Evolutionary conservation across 192 early-diverging fungal species (phyloP).

Genomic region (Coemansia guatemalensis): DNA sequence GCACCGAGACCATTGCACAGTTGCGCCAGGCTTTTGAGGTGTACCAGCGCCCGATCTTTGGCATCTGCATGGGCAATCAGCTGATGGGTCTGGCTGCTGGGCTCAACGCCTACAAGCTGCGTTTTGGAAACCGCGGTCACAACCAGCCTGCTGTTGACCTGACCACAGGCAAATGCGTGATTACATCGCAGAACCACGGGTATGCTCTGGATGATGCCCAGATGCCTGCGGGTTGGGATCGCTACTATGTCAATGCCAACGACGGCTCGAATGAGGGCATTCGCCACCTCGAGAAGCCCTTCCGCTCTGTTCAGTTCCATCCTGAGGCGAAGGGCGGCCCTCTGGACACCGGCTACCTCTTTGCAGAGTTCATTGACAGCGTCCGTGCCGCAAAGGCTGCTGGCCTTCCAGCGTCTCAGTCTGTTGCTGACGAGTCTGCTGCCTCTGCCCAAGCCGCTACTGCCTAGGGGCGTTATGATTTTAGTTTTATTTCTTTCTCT

Average conservation of each 20-base stretch:
- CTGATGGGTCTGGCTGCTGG: conserved; percentile 90
- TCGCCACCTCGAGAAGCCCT: conserved; percentile 68
- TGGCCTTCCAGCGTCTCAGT: conserved; percentile 8
- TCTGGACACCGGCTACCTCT: conserved; percentile 87
- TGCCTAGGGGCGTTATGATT: conserved; percentile 48
- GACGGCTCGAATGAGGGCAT: conserved; percentile 96
- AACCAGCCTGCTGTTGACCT: conserved; percentile 90
- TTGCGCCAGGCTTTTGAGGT: conserved; percentile 60
- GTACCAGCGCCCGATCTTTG: conserved; percentile 83
- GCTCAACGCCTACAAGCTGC: conserved; percentile 81
- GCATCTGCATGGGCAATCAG: conserved; percentile 97
- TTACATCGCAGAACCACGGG: conserved; percentile 97
- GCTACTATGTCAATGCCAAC: conserved; percentile 93
- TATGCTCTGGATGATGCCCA: conserved; percentile 72
- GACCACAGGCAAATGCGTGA: conserved; percentile 74
- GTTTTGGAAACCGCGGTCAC: conserved; percentile 94
- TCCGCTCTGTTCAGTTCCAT: conserved; percentile 91
- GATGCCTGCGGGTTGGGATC: conserved; percentile 72
- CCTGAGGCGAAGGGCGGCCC: conserved; percentile 95
- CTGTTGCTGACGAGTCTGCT: not conserved
- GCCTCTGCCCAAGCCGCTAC: conserved; percentile 13
- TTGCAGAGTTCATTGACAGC: conserved; percentile 73
- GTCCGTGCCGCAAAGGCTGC: conserved; percentile 57
- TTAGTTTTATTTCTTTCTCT: conserved; percentile 14
- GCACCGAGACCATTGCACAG: conserved; percentile 67